A percentile compares a stretch with the other conserved stretches of the same genome.
These are phyloP conservation scores for Penicillium sp. DNA, from an alignment of 2,329 filamentous ascomycete genomes.

Conservation along the genomic window DNA sequence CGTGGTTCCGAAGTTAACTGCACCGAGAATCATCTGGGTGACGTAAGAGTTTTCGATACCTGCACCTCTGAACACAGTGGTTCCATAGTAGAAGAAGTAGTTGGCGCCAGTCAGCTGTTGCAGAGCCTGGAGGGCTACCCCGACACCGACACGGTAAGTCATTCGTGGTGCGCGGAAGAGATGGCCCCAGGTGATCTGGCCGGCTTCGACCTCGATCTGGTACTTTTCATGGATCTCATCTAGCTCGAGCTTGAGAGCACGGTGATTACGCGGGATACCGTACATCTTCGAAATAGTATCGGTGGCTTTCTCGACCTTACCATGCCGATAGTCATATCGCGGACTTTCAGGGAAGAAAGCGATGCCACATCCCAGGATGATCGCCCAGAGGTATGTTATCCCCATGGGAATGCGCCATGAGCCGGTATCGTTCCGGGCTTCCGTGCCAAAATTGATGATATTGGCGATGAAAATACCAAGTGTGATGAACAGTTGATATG, in stretches of 20 bases:
- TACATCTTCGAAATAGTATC: constrained; percentile 60
- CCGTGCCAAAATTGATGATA: constrained; percentile 53
- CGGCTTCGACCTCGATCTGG: constrained; percentile 54
- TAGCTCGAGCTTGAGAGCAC: constrained; percentile 57
- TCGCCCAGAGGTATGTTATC: constrained; percentile 61
- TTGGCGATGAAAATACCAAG: constrained; percentile 53
- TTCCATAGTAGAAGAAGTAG: constrained; percentile 60
- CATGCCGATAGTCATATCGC: constrained; percentile 62
- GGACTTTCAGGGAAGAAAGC: constrained; percentile 62
- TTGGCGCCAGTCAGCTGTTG: constrained; percentile 53
- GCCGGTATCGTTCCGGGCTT: constrained; percentile 39
- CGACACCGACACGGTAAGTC: constrained; percentile 47
- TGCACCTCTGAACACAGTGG: constrained; percentile 61
- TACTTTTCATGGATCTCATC: constrained; percentile 61
- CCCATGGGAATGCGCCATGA: constrained; percentile 59
- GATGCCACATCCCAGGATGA: constrained; percentile 60
- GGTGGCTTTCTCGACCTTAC: constrained; percentile 56
- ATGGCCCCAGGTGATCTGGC: constrained; percentile 38
- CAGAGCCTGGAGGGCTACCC: constrained; percentile 47
- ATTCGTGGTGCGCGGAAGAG: constrained; percentile 51
- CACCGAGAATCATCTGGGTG: constrained; percentile 67
- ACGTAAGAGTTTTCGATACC: constrained; percentile 67
- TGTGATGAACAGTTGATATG: constrained; percentile 55
- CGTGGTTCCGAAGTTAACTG: constrained; percentile 70
- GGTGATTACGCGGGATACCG: constrained; percentile 58